Base-by-base conservation (phyloP, 805 yeast genomes). In the Blastobotrys attinorum region DNA sequence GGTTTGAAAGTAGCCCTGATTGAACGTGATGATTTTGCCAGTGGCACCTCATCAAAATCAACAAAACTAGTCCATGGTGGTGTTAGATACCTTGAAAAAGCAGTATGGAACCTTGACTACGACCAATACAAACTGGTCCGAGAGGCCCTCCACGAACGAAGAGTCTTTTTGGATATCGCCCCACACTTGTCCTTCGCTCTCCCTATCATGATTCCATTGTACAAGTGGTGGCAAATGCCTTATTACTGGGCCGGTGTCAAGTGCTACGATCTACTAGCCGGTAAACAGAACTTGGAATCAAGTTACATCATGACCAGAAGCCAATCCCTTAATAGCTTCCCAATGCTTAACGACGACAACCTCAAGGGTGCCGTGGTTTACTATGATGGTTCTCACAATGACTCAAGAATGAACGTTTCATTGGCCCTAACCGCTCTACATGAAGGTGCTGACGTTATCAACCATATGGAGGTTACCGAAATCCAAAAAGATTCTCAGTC, bases 41-140 rank as follows among this genome's bases (percentile, higher is more conserved):
- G 87, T 7, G 96, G 96, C 34, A 90, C 97, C 13, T 83, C 95
- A 6, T 87, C 96, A 29, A 84, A 88, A 58, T 84, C 95, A 13
- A 89, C 97, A 39, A 89, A 89, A 68, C 84, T 89, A 80, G 96
- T 95, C 36, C 97, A 89, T 61, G 97, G 97, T 53, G 97, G 97
- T 62, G 96, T 89, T 35, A 74, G 97, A 58, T 89, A 89, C 64
- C 74, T 89, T 58, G 97, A 89, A 63, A 89, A 89, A 70, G 97
- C 97, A 32, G 78, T 89, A 57, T 87, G 87, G 76, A 88, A 87
- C 67, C 73, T 89, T 42, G 88, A 94, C 46, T 87, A 85, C 64
- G 90, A 81, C 48, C 97, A 89, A 69, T 72, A 83, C 64, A 85
- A 83, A 65, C 72, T 87, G 56, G 96, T 87, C 50, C 81, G 84